phyloP scores from a whole-genome alignment of 331 rosid species.

The Quercus tomentella region DNA sequence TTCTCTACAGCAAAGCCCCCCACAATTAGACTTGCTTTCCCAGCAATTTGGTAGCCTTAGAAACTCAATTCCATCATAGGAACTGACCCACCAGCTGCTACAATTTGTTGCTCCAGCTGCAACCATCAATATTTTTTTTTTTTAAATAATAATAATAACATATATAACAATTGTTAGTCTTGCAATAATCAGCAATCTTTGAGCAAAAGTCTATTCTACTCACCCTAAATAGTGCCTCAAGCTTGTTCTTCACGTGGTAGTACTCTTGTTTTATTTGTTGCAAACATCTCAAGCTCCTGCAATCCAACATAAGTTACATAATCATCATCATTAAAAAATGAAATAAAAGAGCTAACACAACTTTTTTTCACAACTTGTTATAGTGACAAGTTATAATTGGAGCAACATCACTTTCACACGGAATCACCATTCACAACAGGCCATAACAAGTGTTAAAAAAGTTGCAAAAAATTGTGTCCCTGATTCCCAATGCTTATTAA shows the following conservation, averaged over 20 bases:
- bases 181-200: conserved; percentile 1
- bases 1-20: conserved; percentile 39
- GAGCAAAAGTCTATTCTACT: conserved; percentile 9
- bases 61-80: conserved; percentile 55
- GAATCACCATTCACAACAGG: no score
- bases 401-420: no score
- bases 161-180: neutral
- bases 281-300: conserved; percentile 78
- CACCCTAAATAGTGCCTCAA: conserved; percentile 72
- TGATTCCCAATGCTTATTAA: neutral
- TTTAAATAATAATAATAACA: neutral
- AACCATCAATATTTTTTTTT: conserved; percentile 13
- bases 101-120: conserved; percentile 92
- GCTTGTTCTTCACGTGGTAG: conserved; percentile 78
- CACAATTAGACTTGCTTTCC: neutral
- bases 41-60: conserved; percentile 21
- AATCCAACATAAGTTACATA: conserved; percentile 16
- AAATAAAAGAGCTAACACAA: no score
- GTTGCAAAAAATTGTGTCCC: neutral
- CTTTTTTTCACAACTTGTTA: no score
- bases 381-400: no score
- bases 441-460: neutral
- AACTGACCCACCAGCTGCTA: conserved; percentile 92
- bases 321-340: neutral
- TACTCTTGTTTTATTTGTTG: conserved; percentile 89